Base-by-base conservation (phyloP, 129 eudicot species). In the Centella asiatica region DNA sequence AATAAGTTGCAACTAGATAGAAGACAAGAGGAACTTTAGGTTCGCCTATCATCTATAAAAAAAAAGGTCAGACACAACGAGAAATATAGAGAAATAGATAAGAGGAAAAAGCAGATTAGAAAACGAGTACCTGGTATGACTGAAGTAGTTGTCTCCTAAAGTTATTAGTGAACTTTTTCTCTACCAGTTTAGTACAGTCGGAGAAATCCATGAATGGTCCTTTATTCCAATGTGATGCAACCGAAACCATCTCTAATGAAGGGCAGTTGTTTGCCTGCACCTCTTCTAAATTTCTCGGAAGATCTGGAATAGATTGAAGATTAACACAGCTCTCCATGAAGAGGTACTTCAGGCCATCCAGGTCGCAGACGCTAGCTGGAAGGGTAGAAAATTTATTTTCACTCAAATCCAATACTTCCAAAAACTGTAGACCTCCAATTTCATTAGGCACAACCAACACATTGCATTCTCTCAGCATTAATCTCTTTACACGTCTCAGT, bases 361-460 rank as follows among this genome's bases (percentile, higher is more conserved):
- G 62, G 24, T 56, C 19, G 44, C 62, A 28, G 4, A 56, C 31
- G 62, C 44, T 56, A 13, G 29, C 62, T 56, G 79, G 79, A 34
- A 74, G 66, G 19, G 65, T 62, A 36, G 17, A 2, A 27, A 74
- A 69, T 6, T 67, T 61, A 44, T 74, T 63, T 17, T 54, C 62
- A 1, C 19, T 40, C 0, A 73, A 42, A 8, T 18, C 44, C 58
- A 73, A 45, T 4, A 27, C 22, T 4, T 52, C 20, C 10, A 71
- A 47, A 17, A 53, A 31, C 15, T 56, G 32, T 53, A 64, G 18
- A 45, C 10, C 15, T 22, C 55, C 65, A 22, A 57, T 55, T 29
- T n/a, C 54, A 44, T 17, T 19, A 1, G 72, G 72, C 12, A 67
- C 53, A 20, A 4, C 1, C 28, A 27, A 28, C 12, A 68, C 34